phyloP scores from a whole-genome alignment of 2,329 filamentous ascomycete species.

The Aspergillus novoparasiticus region DNA sequence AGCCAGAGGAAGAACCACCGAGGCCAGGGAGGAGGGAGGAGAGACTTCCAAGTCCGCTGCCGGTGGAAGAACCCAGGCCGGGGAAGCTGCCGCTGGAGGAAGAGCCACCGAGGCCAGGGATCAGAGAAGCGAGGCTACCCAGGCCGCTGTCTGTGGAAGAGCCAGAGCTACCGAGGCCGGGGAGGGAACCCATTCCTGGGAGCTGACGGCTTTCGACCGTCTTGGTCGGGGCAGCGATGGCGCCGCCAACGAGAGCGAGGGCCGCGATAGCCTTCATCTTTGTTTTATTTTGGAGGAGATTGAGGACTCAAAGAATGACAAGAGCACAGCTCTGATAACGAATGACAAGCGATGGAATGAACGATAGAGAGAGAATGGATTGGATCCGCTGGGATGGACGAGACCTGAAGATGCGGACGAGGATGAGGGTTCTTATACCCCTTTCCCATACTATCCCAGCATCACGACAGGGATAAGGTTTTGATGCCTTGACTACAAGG shows the following conservation, averaged over 20 bases:
- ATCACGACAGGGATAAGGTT: neutral
- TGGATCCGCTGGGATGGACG: constrained; percentile 1
- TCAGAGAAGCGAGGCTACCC: neutral
- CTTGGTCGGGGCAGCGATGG: constrained; percentile 27
- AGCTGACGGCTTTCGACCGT: constrained; percentile 29
- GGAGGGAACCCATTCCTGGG: constrained; percentile 12
- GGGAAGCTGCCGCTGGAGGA: constrained; percentile 3
- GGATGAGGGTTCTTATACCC: neutral
- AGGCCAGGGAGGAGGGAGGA: neutral
- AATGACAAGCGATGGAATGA: neutral
- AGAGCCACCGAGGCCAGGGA: neutral
- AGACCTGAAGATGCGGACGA: constrained; percentile 8
- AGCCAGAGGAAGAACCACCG: neutral
- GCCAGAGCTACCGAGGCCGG: constrained; percentile 2
- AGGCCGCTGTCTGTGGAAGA: constrained; percentile 11
- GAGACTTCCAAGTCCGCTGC: constrained; percentile 9
- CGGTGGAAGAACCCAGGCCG: constrained; percentile 6
- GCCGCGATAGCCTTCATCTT: constrained; percentile 28
- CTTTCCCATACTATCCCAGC: neutral
- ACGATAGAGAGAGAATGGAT: constrained; percentile 3
- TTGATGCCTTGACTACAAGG: neutral
- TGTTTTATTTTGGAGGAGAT: neutral
- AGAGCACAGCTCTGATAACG: constrained; percentile 4
- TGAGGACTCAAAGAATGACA: constrained; percentile 7
- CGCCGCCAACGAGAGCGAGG: constrained; percentile 24